Conservation (phyloP, 164 flowering plant species). For the Nelumbo lutea region DNA sequence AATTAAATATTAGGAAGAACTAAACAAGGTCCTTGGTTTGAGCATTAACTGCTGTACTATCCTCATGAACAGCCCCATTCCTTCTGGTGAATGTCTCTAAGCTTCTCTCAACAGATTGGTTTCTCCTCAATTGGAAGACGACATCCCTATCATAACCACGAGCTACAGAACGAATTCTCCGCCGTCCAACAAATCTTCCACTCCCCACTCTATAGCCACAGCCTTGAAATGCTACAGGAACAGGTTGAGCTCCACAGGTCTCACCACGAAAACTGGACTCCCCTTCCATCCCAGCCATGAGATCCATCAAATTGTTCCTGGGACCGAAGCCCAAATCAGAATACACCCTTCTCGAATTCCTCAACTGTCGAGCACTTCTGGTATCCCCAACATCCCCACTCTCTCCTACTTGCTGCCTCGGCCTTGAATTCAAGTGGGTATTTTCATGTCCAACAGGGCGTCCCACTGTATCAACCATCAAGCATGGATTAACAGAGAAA, state of each 20-base stretch:
- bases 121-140: conserved; percentile 16
- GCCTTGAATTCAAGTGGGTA: conserved; percentile 16
- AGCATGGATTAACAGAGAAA: conserved; percentile 58
- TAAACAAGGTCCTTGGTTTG: conserved; percentile 5
- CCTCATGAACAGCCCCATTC: conserved; percentile 3
- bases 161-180: conserved; percentile 15
- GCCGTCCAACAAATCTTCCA: conserved; percentile 25
- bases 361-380: conserved; percentile 16
- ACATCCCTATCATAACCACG: conserved; percentile 12
- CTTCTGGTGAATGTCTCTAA: conserved; percentile 13
- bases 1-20: background rate
- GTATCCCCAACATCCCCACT: conserved; percentile 24
- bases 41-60: conserved; percentile 12
- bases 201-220: conserved; percentile 40
- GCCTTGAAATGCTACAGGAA: conserved; percentile 10
- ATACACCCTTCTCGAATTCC: conserved; percentile 49
- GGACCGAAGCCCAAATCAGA: conserved; percentile 53
- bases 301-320: conserved; percentile 69
- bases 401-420: conserved; percentile 16
- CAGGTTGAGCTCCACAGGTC: conserved; percentile 21
- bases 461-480: conserved; percentile 70
- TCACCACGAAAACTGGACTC: conserved; percentile 27
- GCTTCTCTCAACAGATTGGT: conserved; percentile 25
- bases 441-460: conserved; percentile 41
- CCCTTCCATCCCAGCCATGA: conserved; percentile 50